Base-by-base conservation (phyloP, 306 rosid species). In the Amphicarpaea edgeworthii region DNA sequence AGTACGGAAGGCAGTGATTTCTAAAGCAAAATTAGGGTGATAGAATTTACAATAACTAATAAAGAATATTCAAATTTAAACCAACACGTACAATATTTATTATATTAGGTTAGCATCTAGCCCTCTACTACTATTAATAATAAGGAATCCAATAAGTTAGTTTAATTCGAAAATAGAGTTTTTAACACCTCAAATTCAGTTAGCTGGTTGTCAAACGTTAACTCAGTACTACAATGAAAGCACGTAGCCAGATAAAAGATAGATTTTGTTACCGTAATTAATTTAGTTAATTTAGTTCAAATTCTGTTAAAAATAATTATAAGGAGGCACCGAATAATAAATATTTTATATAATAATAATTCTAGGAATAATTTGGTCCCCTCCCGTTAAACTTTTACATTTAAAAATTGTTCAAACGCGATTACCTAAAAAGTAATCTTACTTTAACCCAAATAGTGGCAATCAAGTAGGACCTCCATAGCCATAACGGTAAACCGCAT, bases 401-500 rank as follows among this genome's bases (percentile, higher is more conserved):
- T 37, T 43, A 28, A 57, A 66, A 38, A 54, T 7, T 32, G 30
- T 23, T 34, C 1, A 59, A 74, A 68, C 38, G 6, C 16, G 34
- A 19, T 68, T 47, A 34, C 41, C 42, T 7, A 68, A 45, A 63
- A 70, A 8, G 32, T 53, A 60, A 62, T 34, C 19, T 8, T 34
- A 32, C 67, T 67, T 80, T 76, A 80, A 61, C 32, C 21, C 74
- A 65, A 26, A 49, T 24, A 68, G 69, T 40, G 78, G 75, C 79
- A 9, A 68, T 72, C 49, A 57, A 21, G 81, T 69, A 69, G 77
- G 73, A 15, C 68, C 68, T 20, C 15, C 10, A 6, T 20, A 0
- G 37, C 37, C 37, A 3, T 30, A 30, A 30, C 37, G 37, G 37
- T 30, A 30, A 30, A 30, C 37, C 37, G 37, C 37, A 30, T 30